Percentiles rank a stretch among this genome's conserved stretches.
Evolutionary conservation across 805 yeast species (phyloP).

Genomic region (Jamesozyma lodderae): DNA sequence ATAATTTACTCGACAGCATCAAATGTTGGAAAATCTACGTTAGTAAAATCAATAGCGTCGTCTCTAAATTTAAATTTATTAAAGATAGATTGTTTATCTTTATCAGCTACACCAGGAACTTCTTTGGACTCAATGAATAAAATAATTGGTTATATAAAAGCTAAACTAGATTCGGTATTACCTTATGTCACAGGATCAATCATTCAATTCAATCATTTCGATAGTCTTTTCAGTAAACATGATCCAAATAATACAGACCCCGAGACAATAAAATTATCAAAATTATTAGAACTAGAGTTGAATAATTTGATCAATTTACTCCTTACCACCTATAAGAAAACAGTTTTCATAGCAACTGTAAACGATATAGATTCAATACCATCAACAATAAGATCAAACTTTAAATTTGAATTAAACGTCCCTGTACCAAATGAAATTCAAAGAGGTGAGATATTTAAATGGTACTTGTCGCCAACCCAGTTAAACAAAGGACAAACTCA

Average conservation of each 20-base stretch:
- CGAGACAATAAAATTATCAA: constrained; percentile 27
- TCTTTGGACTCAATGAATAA: constrained; percentile 68
- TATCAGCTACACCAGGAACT: constrained; percentile 34
- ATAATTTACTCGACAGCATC: constrained; percentile 60
- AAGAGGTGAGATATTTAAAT: constrained; percentile 52
- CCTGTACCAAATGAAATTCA: constrained; percentile 75
- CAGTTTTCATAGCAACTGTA: constrained; percentile 54
- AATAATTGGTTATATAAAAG: constrained; percentile 68
- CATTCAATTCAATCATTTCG: constrained; percentile 62
- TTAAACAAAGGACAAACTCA: constrained; percentile 9
- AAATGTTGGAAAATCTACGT: constrained; percentile 69
- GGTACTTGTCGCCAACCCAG: constrained; percentile 34
- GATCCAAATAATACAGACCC: constrained; percentile 51
- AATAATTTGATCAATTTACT: constrained; percentile 50
- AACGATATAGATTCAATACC: constrained; percentile 62
- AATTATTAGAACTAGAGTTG: constrained; percentile 39
- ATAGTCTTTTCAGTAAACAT: constrained; percentile 55
- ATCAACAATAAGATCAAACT: constrained; percentile 52
- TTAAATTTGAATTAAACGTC: constrained; percentile 70
- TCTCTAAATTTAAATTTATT: constrained; percentile 58
- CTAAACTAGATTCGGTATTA: constrained; percentile 59
- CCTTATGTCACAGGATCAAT: constrained; percentile 40
- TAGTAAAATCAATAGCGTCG: constrained; percentile 46
- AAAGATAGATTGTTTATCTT: constrained; percentile 57
- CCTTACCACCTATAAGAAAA: constrained; percentile 29